These are phyloP conservation scores for Ogataea sp. DNA, from an alignment of 805 yeast species.

Conservation along the genomic window DNA sequence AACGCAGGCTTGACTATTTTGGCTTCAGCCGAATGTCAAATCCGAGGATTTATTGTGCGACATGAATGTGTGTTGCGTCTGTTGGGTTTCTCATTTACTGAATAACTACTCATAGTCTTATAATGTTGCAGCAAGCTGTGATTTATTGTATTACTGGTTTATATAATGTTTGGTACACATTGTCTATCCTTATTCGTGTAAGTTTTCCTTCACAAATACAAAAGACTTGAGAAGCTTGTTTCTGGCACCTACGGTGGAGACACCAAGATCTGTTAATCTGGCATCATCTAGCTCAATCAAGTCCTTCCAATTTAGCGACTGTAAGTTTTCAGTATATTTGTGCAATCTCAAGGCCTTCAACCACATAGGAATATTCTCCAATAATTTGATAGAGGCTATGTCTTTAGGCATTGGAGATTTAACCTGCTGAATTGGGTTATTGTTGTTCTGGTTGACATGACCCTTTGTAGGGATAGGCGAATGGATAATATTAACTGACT, in stretches of 20 bases:
- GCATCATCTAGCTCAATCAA: conserved; percentile 64
- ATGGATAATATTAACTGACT: background rate
- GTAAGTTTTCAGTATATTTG: conserved; percentile 83
- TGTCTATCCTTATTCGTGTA: conserved; percentile 17
- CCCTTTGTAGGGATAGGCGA: conserved; percentile 5
- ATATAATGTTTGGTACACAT: too few species aligned
- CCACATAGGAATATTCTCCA: conserved; percentile 87
- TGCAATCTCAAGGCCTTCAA: conserved; percentile 82
- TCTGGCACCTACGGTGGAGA: conserved; percentile 91
- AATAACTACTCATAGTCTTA: too few species aligned
- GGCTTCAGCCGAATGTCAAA: too few species aligned
- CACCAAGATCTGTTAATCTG: conserved; percentile 71
- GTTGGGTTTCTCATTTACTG: too few species aligned
- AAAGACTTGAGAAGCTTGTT: conserved; percentile 90
- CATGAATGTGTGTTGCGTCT: too few species aligned
- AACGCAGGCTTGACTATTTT: too few species aligned
- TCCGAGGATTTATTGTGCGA: too few species aligned
- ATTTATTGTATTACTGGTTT: too few species aligned
- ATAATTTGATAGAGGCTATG: conserved; percentile 42
- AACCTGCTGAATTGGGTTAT: conserved; percentile 5
- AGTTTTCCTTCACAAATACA: conserved; percentile 60
- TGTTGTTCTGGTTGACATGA: background rate
- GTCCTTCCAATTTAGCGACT: conserved; percentile 70
- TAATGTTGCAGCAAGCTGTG: too few species aligned
- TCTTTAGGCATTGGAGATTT: conserved; percentile 42